Base-by-base conservation (phyloP, 805 yeast genomes). In the Brettanomyces anomalus region DNA sequence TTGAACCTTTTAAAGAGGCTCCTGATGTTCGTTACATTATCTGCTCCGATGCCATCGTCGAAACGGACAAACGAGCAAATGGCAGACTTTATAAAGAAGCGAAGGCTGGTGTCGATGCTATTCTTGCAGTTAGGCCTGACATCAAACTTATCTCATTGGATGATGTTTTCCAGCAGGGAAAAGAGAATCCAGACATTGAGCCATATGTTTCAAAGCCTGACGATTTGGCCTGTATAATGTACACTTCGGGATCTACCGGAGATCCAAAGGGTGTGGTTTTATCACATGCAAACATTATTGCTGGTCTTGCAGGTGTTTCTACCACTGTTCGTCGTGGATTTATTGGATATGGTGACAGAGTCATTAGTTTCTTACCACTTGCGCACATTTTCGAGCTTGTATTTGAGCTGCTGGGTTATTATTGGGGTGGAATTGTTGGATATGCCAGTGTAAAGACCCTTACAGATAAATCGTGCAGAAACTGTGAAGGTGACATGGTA, bases 371-470 rank as follows among this genome's bases (percentile, higher is more conserved):
- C 62, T 75, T 93, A 60, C 98, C 98, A 11, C 74, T 93, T 57
- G 98, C 98, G 7, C 98, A 93, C 60, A 93, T 93, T 54, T 85
- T 93, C 54, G 98, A 93, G 68, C 71, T 87, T 64, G 86, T 78
- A 4, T 88, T 93, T 50, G 98, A 93, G 69, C 69, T 88, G 56
- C 63, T 77, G 26, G 57, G 76, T 32, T 76, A 93, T 53, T 79
- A 78, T 70, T 93, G 97, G 97, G 97, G 97, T 60, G 81, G 85
- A 43, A 62, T 76, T 43, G 62, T 85, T 37, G 97, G 97, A 53
- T 93, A 93, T 67, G 97, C 95, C 40, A 79, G 72, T 54, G 96
- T 90, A 49, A 88, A 88, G 68, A 90, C 98, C 26, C 70, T 93
- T 53, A 79, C 95, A 17, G 95, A 85, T 49, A 68, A 73, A 2